A percentile compares a stretch with the other conserved stretches of the same genome.
phyloP scores from a whole-genome alignment of 257 asterid species.

The Eucommia ulmoides region DNA sequence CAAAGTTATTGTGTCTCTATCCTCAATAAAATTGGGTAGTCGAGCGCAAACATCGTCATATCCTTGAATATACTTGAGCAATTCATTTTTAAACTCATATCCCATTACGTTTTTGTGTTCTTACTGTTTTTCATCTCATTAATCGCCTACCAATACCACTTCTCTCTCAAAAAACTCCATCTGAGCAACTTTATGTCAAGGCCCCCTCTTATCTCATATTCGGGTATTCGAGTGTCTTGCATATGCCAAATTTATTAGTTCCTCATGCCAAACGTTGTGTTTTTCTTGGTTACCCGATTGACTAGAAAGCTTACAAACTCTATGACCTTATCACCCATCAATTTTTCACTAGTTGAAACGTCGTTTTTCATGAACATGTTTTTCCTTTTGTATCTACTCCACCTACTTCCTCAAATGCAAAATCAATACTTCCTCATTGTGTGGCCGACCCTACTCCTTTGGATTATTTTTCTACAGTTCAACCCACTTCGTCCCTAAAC shows the following conservation, averaged over 20 bases:
- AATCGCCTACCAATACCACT: conserved; percentile 5
- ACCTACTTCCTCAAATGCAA: no score
- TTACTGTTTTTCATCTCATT: background rate
- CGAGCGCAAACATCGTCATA: background rate
- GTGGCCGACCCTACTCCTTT: background rate
- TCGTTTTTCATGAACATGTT: background rate
- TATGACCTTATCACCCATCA: background rate
- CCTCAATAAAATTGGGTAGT: background rate
- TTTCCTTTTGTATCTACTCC: background rate
- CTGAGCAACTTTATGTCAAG: background rate
- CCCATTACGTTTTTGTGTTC: conserved; percentile 5
- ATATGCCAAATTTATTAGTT: background rate
- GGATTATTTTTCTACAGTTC: background rate
- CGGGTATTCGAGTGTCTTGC: background rate
- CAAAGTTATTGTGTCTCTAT: background rate
- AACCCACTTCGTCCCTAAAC: background rate
- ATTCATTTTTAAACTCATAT: background rate
- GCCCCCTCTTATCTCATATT: background rate
- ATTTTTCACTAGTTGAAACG: background rate
- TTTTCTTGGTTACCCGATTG: conserved; percentile 1
- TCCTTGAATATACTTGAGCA: background rate
- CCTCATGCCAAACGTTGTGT: background rate
- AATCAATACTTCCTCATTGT: background rate
- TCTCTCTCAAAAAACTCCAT: background rate
- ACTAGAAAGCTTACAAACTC: background rate